These are phyloP conservation scores for Eimeria necatrix DNA, from an alignment of 169 alveolate species.

Conservation along the genomic window DNA sequence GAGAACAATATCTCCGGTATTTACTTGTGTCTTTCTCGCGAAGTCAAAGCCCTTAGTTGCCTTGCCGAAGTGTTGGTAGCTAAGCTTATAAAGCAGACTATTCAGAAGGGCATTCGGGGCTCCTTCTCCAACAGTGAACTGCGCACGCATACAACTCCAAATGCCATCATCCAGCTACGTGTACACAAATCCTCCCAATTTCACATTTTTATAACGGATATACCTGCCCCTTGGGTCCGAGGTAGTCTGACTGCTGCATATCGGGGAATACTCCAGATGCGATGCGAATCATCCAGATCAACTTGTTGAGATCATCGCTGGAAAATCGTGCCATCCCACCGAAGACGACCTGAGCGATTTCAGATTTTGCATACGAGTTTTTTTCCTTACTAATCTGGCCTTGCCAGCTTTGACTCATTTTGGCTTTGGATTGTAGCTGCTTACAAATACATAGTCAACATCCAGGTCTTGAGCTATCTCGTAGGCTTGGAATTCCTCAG, in stretches of 20 bases:
- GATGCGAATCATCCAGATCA: constrained; percentile 98
- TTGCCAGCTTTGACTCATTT: neutral
- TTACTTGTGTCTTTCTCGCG: constrained; percentile 88
- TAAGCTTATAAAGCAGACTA: constrained; percentile 96
- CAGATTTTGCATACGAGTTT: no score
- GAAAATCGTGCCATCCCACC: constrained; percentile 98
- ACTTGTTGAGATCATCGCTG: constrained; percentile 98
- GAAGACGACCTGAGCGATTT: constrained; percentile 90
- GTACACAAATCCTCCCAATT: neutral
- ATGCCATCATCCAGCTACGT: neutral
- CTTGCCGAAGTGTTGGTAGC: constrained; percentile 95
- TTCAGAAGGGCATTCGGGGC: constrained; percentile 94
- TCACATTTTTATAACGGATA: neutral
- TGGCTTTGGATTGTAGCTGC: neutral
- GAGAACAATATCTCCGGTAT: constrained; percentile 88
- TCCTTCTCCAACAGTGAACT: constrained; percentile 94
- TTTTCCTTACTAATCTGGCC: neutral
- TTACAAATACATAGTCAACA: constrained; percentile 96
- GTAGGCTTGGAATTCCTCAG: constrained; percentile 97
- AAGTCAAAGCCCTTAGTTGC: constrained; percentile 95
- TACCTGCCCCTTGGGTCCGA: constrained; percentile 82
- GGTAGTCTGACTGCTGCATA: constrained; percentile 84
- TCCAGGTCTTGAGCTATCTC: constrained; percentile 94
- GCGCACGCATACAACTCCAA: constrained; percentile 64
- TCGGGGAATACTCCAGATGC: constrained; percentile 96